Percentiles rank a stretch among this genome's conserved stretches.
phyloP scores from a whole-genome alignment of 768 basidiomycete genomes.

The Trametes cinnabarina region DNA sequence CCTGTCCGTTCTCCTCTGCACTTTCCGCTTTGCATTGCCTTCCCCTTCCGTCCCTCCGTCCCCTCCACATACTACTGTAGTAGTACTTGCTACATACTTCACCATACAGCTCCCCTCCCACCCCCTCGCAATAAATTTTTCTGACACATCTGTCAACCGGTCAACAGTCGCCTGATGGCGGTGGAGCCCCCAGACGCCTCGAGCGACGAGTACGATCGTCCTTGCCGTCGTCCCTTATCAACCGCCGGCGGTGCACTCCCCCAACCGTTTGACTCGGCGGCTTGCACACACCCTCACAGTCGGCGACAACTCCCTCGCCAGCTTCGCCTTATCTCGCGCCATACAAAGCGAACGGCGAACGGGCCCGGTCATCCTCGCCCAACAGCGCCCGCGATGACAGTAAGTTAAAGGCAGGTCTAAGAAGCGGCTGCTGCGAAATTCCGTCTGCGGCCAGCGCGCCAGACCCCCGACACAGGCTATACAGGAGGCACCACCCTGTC shows the following conservation, averaged over 20 bases:
- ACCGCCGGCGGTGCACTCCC: slow-evolving; percentile 1
- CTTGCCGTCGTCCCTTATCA: slow-evolving; percentile 6
- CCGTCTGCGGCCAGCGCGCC: no score
- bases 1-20: not conserved
- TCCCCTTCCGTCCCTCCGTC: no score
- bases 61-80: no score
- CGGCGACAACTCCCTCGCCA: not conserved
- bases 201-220: not conserved
- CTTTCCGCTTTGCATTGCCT: no score
- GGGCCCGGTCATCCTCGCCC: slow-evolving; percentile 2
- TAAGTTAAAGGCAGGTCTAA: no score
- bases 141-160: not conserved
- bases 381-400: not conserved
- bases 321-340: slow-evolving; percentile 12
- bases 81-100: no score
- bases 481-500: no score
- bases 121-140: no score
- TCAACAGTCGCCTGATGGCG: not conserved
- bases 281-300: no score
- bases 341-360: slow-evolving; percentile 8
- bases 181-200: not conserved
- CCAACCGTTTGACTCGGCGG: slow-evolving; percentile 5
- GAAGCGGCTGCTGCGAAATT: no score
- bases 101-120: no score
- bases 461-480: not conserved